Percentiles rank a stretch among this genome's conserved stretches.
phyloP scores from a whole-genome alignment of 2,329 filamentous ascomycete species.

The Penicillium sp. region DNA sequence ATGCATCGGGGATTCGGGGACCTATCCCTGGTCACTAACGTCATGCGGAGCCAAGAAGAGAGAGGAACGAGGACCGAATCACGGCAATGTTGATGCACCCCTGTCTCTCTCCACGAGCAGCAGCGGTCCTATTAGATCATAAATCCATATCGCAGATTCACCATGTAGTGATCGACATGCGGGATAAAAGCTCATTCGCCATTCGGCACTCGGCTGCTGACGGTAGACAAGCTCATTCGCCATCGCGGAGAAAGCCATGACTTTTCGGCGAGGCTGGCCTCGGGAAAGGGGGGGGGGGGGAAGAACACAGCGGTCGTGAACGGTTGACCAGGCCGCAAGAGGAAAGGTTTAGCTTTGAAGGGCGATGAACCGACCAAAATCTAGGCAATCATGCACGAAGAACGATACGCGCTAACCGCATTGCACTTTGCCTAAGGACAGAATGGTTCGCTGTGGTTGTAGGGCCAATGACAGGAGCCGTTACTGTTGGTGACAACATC shows the following conservation, averaged over 20 bases:
- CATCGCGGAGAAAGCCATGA: neutral
- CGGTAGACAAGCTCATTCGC: neutral
- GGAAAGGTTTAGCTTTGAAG: constrained; percentile 1
- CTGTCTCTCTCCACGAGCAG: neutral
- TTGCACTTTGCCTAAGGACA: neutral
- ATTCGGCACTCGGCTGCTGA: neutral
- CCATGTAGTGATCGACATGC: neutral
- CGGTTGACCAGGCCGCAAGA: constrained; percentile 4
- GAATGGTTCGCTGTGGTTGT: neutral
- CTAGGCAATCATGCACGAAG: constrained; percentile 9
- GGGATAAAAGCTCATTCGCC: neutral
- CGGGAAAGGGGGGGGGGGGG: neutral
- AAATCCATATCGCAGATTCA: neutral
- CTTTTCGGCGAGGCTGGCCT: neutral
- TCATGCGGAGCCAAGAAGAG: neutral
- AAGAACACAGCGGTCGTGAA: neutral
- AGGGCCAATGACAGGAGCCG: constrained; percentile 7
- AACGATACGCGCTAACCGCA: constrained; percentile 16
- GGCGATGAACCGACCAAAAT: constrained; percentile 5
- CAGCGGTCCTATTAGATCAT: neutral
- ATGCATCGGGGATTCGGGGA: constrained; percentile 3
- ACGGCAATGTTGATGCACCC: neutral
- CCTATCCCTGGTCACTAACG: neutral
- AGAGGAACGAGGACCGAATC: neutral
- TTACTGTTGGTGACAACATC: constrained; percentile 13